phyloP scores from a whole-genome alignment of 352 stramenopile species.

The Phytophthora aleatoria region DNA sequence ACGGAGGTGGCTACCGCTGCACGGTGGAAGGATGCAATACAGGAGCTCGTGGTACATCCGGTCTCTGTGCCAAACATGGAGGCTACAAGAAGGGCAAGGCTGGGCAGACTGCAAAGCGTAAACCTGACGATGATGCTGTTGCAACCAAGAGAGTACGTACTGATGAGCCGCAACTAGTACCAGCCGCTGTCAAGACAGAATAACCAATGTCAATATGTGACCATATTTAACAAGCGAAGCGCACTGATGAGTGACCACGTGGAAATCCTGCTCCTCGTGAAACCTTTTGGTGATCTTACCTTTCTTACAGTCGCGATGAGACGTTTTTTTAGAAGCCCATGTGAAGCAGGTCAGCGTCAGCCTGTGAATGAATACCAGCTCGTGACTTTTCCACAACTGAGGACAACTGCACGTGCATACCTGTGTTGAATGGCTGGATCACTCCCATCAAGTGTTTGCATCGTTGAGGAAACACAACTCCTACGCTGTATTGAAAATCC shows the following conservation, averaged over 20 bases:
- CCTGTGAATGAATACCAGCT: no score
- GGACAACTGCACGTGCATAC: slow-evolving; percentile 53
- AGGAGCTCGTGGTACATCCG: slow-evolving; percentile 72
- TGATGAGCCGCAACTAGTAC: slow-evolving; percentile 9
- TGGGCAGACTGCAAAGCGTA: slow-evolving; percentile 19
- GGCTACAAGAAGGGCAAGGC: slow-evolving; percentile 72
- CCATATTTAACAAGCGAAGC: slow-evolving; percentile 34
- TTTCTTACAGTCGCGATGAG: no score
- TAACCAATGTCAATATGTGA: slow-evolving; percentile 28
- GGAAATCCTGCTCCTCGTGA: no score
- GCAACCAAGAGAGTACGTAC: slow-evolving; percentile 26
- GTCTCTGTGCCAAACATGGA: slow-evolving; percentile 79
- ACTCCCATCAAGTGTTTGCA: slow-evolving; percentile 30
- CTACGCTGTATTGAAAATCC: slow-evolving; percentile 1
- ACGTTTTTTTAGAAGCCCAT: no score
- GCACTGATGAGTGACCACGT: no score
- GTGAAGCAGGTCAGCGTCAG: no score
- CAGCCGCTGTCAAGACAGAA: slow-evolving; percentile 21
- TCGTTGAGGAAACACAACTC: background rate
- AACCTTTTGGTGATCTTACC: no score
- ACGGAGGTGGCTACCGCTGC: slow-evolving; percentile 87
- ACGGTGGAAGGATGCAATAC: slow-evolving; percentile 75
- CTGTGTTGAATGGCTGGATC: slow-evolving; percentile 60
- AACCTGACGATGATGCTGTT: slow-evolving; percentile 5
- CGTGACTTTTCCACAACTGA: background rate